Evolutionary conservation across 805 yeast species (phyloP).

Genomic region (Cyberlindnera lachancei): DNA sequence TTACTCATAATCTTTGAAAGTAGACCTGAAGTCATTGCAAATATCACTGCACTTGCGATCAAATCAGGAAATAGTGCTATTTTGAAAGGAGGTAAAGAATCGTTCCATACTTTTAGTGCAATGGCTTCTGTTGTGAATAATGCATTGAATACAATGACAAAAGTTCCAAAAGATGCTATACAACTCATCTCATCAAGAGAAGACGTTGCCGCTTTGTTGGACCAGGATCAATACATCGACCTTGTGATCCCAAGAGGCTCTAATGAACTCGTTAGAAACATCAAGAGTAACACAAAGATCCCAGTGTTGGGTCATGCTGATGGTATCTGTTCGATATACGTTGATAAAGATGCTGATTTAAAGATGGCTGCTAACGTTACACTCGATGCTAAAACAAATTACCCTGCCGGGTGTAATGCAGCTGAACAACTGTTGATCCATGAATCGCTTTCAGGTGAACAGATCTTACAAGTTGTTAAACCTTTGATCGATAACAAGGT

Average conservation of each 20-base stretch:
- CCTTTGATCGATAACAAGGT: conserved; percentile 58
- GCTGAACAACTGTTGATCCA: conserved; percentile 78
- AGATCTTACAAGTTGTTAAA: conserved; percentile 30
- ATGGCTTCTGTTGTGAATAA: conserved; percentile 66
- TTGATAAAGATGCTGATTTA: conserved; percentile 72
- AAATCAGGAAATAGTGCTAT: conserved; percentile 97
- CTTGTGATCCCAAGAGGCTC: conserved; percentile 98
- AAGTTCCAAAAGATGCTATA: conserved; percentile 73
- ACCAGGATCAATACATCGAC: conserved; percentile 86
- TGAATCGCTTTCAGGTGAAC: conserved; percentile 30
- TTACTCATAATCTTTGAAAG: conserved; percentile 88
- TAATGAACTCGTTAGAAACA: conserved; percentile 78
- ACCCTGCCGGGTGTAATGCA: conserved; percentile 99
- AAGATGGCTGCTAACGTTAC: conserved; percentile 68
- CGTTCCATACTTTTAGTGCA: conserved; percentile 72
- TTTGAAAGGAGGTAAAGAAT: conserved; percentile 95
- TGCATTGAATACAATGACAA: conserved; percentile 50
- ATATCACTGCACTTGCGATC: conserved; percentile 89
- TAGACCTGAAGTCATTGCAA: conserved; percentile 97
- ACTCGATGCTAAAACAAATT: conserved; percentile 87
- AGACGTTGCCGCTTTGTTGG: conserved; percentile 77
- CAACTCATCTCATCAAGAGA: conserved; percentile 86
- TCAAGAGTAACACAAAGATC: conserved; percentile 82
- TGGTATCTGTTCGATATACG: conserved; percentile 87
- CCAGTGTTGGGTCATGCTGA: conserved; percentile 99